A percentile compares a stretch with the other conserved stretches of the same genome.
Conservation (phyloP, 23 red algal genomes). For the Gracilaria gracilis region DNA sequence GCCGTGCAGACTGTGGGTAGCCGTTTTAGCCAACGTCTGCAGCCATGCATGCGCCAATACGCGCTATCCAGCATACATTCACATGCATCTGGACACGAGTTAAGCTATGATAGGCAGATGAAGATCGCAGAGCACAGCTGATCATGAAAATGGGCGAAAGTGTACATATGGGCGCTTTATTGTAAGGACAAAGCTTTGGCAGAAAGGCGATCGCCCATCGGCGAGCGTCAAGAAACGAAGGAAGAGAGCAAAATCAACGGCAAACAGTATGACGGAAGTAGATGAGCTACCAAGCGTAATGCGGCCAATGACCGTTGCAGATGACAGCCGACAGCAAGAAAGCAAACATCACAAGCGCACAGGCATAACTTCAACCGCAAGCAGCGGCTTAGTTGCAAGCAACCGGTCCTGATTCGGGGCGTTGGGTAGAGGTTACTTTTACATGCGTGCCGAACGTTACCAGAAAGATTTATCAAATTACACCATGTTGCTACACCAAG, state of each 20-base stretch:
- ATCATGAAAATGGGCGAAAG: not conserved
- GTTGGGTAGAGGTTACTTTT: no score
- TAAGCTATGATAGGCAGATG: not conserved
- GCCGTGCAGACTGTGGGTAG: constrained; percentile 7
- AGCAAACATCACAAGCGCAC: no score
- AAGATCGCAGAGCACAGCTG: not conserved
- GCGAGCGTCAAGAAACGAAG: not conserved
- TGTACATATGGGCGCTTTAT: not conserved
- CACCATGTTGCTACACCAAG: not conserved
- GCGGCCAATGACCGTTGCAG: no score
- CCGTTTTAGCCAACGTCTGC: not conserved
- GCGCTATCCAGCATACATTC: not conserved
- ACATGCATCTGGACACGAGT: not conserved
- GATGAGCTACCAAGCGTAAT: no score
- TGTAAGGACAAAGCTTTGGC: not conserved
- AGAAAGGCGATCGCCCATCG: no score
- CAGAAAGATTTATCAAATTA: no score
- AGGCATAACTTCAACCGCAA: not conserved
- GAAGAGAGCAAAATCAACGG: no score
- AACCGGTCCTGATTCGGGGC: no score
- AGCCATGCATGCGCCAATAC: not conserved
- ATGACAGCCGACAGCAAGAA: no score
- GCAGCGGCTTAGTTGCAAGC: not conserved
- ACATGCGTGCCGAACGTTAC: no score
- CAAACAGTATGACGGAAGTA: no score